These are phyloP conservation scores for Incumbomyces lentus DNA, from an alignment of 2,329 filamentous ascomycete species.

Conservation along the genomic window DNA sequence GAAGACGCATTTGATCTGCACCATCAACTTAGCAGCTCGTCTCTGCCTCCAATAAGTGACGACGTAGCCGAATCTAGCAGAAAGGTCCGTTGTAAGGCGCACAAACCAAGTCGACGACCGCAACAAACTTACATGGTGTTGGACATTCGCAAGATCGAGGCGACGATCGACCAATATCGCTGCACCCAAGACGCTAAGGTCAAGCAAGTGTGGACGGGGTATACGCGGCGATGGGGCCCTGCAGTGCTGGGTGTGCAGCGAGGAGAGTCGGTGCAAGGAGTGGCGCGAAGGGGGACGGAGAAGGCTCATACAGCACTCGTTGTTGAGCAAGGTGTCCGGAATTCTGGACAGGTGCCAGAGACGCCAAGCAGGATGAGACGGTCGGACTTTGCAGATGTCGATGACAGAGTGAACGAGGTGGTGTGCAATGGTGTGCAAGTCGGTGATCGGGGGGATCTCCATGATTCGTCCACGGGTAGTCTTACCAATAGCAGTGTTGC, in stretches of 20 bases:
- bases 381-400: too few relatives aligned
- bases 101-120: background rate
- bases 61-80: background rate
- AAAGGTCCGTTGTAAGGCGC: background rate
- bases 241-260: slow-evolving; percentile 9
- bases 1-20: slow-evolving; percentile 1
- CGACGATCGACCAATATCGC: slow-evolving; percentile 9
- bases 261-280: too few relatives aligned
- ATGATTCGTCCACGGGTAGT: background rate
- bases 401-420: too few relatives aligned
- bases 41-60: background rate
- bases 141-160: slow-evolving; percentile 11
- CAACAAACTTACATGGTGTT: background rate
- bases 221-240: slow-evolving; percentile 18
- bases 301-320: background rate
- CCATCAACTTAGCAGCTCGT: background rate
- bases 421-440: too few relatives aligned
- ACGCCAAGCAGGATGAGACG: too few relatives aligned
- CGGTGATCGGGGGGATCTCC: too few relatives aligned
- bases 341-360: background rate
- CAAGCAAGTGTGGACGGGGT: slow-evolving; percentile 16
- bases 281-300: background rate
- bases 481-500: background rate
- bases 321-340: background rate
- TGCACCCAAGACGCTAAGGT: slow-evolving; percentile 12